These are phyloP conservation scores for Rugonectria rugulosa DNA, from an alignment of 2,329 filamentous ascomycete species.

Conservation along the genomic window DNA sequence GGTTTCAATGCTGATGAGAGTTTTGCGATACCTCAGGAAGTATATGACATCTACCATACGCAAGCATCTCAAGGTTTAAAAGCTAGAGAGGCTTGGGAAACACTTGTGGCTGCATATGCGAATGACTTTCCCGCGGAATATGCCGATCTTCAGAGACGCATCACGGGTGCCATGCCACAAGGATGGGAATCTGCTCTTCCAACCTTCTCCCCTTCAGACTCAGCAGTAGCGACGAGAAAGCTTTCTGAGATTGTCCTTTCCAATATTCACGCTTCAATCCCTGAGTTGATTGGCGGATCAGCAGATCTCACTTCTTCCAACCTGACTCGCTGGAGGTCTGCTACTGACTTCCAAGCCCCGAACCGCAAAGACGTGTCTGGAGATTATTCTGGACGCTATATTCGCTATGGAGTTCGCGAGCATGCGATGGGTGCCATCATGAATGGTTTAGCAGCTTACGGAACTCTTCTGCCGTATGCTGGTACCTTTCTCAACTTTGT, in stretches of 20 bases:
- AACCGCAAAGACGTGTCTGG: constrained; percentile 82
- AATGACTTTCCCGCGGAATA: constrained; percentile 79
- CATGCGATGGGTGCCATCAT: constrained; percentile 92
- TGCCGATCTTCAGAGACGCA: constrained; percentile 82
- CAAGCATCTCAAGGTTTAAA: constrained; percentile 80
- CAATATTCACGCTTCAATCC: constrained; percentile 83
- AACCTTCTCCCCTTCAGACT: constrained; percentile 85
- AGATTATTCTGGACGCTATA: constrained; percentile 89
- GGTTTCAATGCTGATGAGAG: constrained; percentile 94
- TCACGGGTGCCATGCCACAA: constrained; percentile 84
- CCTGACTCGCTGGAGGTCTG: constrained; percentile 97
- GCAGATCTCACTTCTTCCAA: constrained; percentile 98
- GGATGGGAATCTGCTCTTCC: constrained; percentile 96
- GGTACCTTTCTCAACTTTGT: constrained; percentile 99
- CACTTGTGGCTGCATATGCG: constrained; percentile 87
- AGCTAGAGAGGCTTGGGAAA: constrained; percentile 97
- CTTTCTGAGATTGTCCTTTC: constrained; percentile 92
- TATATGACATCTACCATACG: constrained; percentile 91
- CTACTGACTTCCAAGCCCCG: constrained; percentile 97
- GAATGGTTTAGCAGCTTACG: constrained; percentile 95
- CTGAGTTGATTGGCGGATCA: constrained; percentile 94
- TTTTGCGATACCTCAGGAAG: constrained; percentile 92
- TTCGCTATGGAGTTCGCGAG: constrained; percentile 91
- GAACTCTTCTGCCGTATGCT: constrained; percentile 89
- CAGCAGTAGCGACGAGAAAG: constrained; percentile 91